phyloP scores from a whole-genome alignment of 108 stramenopile genomes.

The Conticribra guillardii region DNA sequence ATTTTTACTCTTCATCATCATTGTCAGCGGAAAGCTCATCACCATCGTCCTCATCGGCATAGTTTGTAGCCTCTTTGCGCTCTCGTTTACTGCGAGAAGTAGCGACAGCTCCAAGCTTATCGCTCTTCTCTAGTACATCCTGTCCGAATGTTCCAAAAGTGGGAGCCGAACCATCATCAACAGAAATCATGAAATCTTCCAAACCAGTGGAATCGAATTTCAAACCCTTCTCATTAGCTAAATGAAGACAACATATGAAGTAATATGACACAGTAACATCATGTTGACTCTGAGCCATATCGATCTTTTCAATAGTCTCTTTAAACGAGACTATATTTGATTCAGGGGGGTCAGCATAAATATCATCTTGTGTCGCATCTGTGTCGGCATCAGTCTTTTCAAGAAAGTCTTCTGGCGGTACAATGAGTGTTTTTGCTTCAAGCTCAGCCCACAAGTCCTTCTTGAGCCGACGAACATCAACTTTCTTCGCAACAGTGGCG shows the following conservation, averaged over 20 bases:
- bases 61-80: neutral
- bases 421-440: slow-evolving; percentile 44
- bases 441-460: slow-evolving; percentile 86
- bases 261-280: slow-evolving; percentile 96
- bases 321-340: slow-evolving; percentile 64
- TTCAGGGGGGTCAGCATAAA: slow-evolving; percentile 8
- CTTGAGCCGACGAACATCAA: slow-evolving; percentile 90
- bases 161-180: slow-evolving; percentile 49
- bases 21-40: too few relatives aligned
- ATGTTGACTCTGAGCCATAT: slow-evolving; percentile 68
- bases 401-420: slow-evolving; percentile 19
- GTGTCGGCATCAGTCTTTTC: slow-evolving; percentile 13
- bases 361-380: slow-evolving; percentile 29
- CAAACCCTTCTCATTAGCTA: slow-evolving; percentile 97
- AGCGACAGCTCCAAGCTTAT: neutral
- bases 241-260: slow-evolving; percentile 96
- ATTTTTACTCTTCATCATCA: too few relatives aligned
- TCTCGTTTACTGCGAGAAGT: slow-evolving; percentile 9
- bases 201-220: slow-evolving; percentile 75
- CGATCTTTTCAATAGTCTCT: slow-evolving; percentile 78
- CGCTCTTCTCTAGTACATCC: neutral
- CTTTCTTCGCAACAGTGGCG: slow-evolving; percentile 89
- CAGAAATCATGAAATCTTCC: slow-evolving; percentile 79
- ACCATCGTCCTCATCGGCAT: neutral
- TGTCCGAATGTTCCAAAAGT: slow-evolving; percentile 38